Percentiles rank a stretch among this genome's conserved stretches.
Evolutionary conservation across 1,284 basidiomycete genomes (phyloP).

Genomic region (Austroboletus olivaceoglutinosus): DNA sequence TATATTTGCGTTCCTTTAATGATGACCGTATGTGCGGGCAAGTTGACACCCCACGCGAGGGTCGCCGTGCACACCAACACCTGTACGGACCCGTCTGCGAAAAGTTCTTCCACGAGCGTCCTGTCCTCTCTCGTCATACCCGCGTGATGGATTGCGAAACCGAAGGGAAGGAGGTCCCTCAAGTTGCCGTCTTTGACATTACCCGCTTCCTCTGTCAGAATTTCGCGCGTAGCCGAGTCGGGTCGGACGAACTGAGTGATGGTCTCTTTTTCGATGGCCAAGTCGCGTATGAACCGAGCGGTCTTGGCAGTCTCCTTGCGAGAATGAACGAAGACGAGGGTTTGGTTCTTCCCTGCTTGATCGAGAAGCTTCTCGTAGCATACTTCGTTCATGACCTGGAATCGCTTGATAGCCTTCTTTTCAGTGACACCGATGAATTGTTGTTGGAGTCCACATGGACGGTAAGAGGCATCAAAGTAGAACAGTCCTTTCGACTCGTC

Average conservation of each 20-base stretch:
- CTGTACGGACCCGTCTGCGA: constrained; percentile 90
- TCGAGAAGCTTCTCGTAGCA: constrained; percentile 99
- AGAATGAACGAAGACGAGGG: constrained; percentile 96
- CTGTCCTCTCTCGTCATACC: constrained; percentile 97
- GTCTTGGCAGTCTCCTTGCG: constrained; percentile 96
- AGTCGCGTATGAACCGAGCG: constrained; percentile 91
- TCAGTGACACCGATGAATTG: constrained; percentile 98
- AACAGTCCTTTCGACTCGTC: constrained; percentile 92
- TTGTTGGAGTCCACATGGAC: constrained; percentile 90
- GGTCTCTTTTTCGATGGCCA: constrained; percentile 95
- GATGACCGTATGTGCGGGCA: constrained; percentile 97
- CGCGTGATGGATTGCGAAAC: constrained; percentile 98
- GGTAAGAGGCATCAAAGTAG: constrained; percentile 93
- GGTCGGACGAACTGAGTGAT: constrained; percentile 94
- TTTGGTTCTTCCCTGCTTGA: constrained; percentile 88
- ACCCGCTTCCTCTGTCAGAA: constrained; percentile 80
- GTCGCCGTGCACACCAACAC: constrained; percentile 98
- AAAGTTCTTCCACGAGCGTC: constrained; percentile 91
- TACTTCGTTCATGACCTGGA: constrained; percentile 98
- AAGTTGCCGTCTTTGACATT: constrained; percentile 85
- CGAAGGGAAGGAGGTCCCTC: constrained; percentile 91
- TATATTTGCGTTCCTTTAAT: constrained; percentile 99
- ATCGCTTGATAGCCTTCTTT: constrained; percentile 98
- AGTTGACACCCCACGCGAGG: constrained; percentile 98
- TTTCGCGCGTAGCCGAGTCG: constrained; percentile 85